These are phyloP conservation scores for Zostera marina DNA, from an alignment of 116 monocot genomes.

Conservation along the genomic window DNA sequence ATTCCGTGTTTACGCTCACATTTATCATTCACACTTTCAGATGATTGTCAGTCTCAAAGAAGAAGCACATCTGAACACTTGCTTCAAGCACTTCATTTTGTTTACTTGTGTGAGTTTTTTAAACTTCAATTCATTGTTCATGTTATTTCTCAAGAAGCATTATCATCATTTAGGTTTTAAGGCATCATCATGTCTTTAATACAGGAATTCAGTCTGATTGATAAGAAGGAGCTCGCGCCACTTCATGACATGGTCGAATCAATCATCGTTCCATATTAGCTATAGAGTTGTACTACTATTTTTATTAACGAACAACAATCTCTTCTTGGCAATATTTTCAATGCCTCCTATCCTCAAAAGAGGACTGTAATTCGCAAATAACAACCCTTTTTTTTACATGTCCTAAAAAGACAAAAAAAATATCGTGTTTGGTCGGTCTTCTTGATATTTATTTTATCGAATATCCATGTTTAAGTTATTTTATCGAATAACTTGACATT, in stretches of 20 bases:
- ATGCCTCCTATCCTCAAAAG: too few relatives aligned
- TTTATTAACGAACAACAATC: too few relatives aligned
- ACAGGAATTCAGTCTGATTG: slow-evolving; percentile 91
- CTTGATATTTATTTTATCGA: too few relatives aligned
- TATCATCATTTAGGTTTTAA: background rate
- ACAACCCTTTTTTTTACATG: too few relatives aligned
- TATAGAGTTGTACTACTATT: background rate
- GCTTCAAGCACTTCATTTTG: slow-evolving; percentile 99
- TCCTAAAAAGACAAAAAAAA: too few relatives aligned
- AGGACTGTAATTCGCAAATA: too few relatives aligned
- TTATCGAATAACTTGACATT: too few relatives aligned
- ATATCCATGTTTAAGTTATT: too few relatives aligned
- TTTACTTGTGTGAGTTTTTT: slow-evolving; percentile 66
- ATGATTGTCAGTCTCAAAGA: slow-evolving; percentile 97
- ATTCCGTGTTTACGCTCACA: slow-evolving; percentile 95
- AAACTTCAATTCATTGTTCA: background rate
- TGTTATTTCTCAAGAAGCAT: background rate
- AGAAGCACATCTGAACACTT: slow-evolving; percentile 93
- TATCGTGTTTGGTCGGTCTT: too few relatives aligned
- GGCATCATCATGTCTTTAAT: slow-evolving; percentile 2
- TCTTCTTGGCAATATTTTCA: too few relatives aligned
- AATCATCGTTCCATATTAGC: slow-evolving; percentile 55
- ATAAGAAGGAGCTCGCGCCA: slow-evolving; percentile 96
- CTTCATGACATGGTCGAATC: slow-evolving; percentile 93
- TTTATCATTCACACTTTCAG: slow-evolving; percentile 93